Conservation (phyloP, 2,329 filamentous ascomycete species). For the Raffaelea arxii region DNA sequence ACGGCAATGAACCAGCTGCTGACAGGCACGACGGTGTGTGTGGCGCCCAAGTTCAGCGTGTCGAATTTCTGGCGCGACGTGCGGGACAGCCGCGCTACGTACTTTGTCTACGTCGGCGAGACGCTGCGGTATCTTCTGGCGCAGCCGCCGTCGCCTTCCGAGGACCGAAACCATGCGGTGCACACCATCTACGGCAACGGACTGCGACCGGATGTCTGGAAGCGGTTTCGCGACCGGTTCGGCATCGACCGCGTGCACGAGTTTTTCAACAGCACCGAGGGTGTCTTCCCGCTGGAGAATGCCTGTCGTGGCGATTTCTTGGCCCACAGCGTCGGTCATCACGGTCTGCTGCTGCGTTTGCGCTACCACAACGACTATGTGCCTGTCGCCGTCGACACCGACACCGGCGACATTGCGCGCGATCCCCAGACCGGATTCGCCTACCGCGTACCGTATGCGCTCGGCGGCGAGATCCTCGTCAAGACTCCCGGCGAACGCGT, state of each 20-base stretch:
- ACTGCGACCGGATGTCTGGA: slow-evolving; percentile 60
- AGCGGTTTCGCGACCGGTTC: slow-evolving; percentile 53
- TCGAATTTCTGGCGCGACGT: slow-evolving; percentile 64
- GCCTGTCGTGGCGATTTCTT: slow-evolving; percentile 51
- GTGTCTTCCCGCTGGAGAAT: slow-evolving; percentile 54
- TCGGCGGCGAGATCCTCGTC: slow-evolving; percentile 70
- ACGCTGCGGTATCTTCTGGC: slow-evolving; percentile 65
- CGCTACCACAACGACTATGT: slow-evolving; percentile 45
- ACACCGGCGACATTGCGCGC: slow-evolving; percentile 56
- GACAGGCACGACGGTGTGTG: slow-evolving; percentile 44
- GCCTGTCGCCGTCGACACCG: slow-evolving; percentile 59
- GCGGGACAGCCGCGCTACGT: slow-evolving; percentile 55
- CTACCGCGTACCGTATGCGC: slow-evolving; percentile 49
- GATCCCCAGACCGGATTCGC: slow-evolving; percentile 61
- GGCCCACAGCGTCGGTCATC: slow-evolving; percentile 58
- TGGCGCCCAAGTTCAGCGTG: slow-evolving; percentile 59
- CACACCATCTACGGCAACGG: slow-evolving; percentile 57
- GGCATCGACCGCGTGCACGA: slow-evolving; percentile 54
- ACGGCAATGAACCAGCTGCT: slow-evolving; percentile 45
- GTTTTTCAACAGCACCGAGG: slow-evolving; percentile 73
- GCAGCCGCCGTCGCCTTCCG: slow-evolving; percentile 50
- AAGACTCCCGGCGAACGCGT: slow-evolving; percentile 42
- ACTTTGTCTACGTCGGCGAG: slow-evolving; percentile 71
- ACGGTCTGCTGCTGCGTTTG: slow-evolving; percentile 51
- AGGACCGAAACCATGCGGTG: slow-evolving; percentile 49